These are phyloP conservation scores for Yarrowia sp. DNA, from an alignment of 805 yeast genomes.

Conservation along the genomic window DNA sequence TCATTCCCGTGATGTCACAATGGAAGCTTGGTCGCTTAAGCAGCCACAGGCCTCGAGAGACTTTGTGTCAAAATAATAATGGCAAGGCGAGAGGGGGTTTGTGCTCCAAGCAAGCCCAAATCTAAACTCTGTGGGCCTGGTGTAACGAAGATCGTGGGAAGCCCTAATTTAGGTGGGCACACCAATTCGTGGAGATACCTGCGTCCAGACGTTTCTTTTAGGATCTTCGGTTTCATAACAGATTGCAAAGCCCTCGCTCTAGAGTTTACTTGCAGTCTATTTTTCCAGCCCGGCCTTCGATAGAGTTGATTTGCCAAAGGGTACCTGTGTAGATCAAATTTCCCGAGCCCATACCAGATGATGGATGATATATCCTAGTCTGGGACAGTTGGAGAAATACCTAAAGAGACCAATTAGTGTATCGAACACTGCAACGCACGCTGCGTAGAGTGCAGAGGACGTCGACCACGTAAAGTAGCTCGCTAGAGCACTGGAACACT, in stretches of 20 bases:
- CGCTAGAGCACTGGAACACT: background rate
- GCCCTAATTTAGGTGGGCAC: slow-evolving; percentile 12
- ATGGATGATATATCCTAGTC: too few relatives aligned
- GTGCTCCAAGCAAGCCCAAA: slow-evolving; percentile 2
- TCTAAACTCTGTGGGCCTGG: background rate
- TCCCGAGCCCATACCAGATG: background rate
- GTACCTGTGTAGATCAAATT: slow-evolving; percentile 5
- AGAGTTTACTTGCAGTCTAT: slow-evolving; percentile 8
- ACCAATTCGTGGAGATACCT: slow-evolving; percentile 23
- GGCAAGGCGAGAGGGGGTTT: background rate
- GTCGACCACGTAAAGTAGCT: background rate
- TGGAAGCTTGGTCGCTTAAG: slow-evolving; percentile 5
- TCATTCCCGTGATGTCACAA: background rate
- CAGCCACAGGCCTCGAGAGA: slow-evolving; percentile 6
- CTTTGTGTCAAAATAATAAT: background rate
- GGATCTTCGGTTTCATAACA: slow-evolving; percentile 16
- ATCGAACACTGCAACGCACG: slow-evolving; percentile 6
- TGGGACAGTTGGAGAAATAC: too few relatives aligned
- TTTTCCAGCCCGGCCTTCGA: background rate
- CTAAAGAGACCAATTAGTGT: slow-evolving; percentile 10
- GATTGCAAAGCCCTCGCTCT: background rate
- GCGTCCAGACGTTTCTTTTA: slow-evolving; percentile 11
- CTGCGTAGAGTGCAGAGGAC: slow-evolving; percentile 20
- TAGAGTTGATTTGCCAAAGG: slow-evolving; percentile 12
- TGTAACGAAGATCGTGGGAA: slow-evolving; percentile 11